Base-by-base conservation (phyloP, 2,329 filamentous ascomycete species). In the Curvularia verruculosa region DNA sequence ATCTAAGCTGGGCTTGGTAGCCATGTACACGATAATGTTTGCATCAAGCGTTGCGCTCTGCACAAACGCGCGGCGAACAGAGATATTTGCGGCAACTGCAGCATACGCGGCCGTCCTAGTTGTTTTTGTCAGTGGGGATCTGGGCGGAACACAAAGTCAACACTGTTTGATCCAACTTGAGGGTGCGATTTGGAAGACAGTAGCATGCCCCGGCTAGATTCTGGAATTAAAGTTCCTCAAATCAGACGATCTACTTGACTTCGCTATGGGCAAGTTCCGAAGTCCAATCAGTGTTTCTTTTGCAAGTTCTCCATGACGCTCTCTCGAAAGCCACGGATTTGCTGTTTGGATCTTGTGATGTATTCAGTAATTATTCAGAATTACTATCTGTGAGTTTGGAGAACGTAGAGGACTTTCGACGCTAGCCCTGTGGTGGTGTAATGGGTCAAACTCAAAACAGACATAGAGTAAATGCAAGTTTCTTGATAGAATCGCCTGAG, bases 31-130 rank as follows among this genome's bases (percentile, higher is more conserved):
- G 1, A 15, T 59, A 9, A 46, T 71, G 1, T 72, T 73, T 26
- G 67, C 66, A 3, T 10, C 59, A 5, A 72, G 64, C 51, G 54
- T 71, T 1, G 49, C 48, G 3, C 19, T 66, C 7, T 60, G 66
- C 31, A 67, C 62, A 0, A 70, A 61, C 29, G 65, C 66, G 28
- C 55, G 49, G 47, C 56, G 64, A 24, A 58, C 60, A 3, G 67
- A 70, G n/a, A 56, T 72, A 3, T 70, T 71, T 49, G 66, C 61
- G 18, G 59, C 68, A 29, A 68, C 68, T 5, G 66, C 68, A 10
- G 64, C 61, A 3, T 69, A 68, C 41, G 66, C 65, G 2, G 66
- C 65, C 18, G 63, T 66, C 7, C 56, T 64, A 19, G 66, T 68
- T 13, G 52, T 69, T 8, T 70, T 69, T 37, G 56, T 69, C 3